phyloP scores from a whole-genome alignment of 83 land plant genomes.

The Thuja plicata region DNA sequence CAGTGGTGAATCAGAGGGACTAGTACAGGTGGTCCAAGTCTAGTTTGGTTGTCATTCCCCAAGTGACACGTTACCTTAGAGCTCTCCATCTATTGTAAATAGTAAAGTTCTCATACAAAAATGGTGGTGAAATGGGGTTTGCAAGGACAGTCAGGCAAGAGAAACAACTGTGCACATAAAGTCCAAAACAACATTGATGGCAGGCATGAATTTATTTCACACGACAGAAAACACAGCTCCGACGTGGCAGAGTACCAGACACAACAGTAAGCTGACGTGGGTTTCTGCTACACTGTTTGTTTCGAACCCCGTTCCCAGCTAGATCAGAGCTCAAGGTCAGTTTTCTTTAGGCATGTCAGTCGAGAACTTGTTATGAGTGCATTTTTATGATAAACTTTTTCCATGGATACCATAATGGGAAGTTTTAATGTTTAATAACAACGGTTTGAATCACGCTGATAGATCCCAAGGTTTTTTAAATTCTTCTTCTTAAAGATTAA shows the following conservation, averaged over 20 bases:
- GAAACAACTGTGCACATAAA: neutral
- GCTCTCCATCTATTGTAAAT: neutral
- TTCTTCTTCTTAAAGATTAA: neutral
- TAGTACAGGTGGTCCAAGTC: neutral
- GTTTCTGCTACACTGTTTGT: neutral
- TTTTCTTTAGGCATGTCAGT: neutral
- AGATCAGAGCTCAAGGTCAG: neutral
- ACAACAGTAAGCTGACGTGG: neutral
- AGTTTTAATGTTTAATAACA: neutral
- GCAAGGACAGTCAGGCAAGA: neutral
- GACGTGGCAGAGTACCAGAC: neutral
- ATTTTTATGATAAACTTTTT: neutral
- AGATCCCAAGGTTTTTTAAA: too few relatives aligned
- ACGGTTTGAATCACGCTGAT: too few relatives aligned
- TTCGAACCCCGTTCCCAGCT: neutral
- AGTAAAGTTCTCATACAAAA: neutral
- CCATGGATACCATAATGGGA: neutral
- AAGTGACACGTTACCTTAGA: neutral
- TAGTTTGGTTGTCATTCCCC: neutral
- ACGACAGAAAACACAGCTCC: neutral
- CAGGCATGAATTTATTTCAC: neutral
- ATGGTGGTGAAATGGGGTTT: neutral
- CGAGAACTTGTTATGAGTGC: neutral
- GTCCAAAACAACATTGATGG: neutral
- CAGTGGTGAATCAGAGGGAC: neutral